Evolutionary conservation across 78 protist species (phyloP), one percentile per base, ranked within the genome.

Genomic region (Dictyostelium intermedium): DNA sequence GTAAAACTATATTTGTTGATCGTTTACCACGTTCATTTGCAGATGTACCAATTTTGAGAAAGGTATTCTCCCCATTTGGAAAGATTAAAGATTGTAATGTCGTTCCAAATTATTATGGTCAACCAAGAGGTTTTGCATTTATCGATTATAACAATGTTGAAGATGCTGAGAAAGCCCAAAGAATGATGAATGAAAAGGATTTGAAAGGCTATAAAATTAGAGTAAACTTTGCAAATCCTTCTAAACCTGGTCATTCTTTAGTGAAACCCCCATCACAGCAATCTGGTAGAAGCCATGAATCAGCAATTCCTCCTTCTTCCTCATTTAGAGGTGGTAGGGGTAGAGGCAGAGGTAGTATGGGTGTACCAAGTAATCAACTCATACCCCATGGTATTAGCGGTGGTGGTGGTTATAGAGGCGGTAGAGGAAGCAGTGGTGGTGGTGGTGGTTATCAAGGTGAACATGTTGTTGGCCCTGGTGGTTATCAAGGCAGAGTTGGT

Each of bases 201-300:
- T 8, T 89, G 5, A 66, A 80, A 32, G 94, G 87, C 1, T 89
- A 69, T 43, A 78, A 78, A n/a, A 89, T 89, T 35, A 50, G 94
- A 70, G 94, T 89, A 34, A 89, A 78, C 78, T 89, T 89, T 89
- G 94, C 86, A 10, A 89, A 89, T 35, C 94, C 94, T 30, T 79
- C 87, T 5, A 89, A 80, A 35, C 83, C 94, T 1, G 94, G 94
- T 9, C 53, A 47, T 20, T 43, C 87, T 6, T 56, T 86, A 45
- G 32, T 63, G 3, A 61, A 61, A 41, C 87, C 66, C 34, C 50
- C 20, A 25, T 10, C 79, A 72, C 79, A 72, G 34, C 79, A 72
- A 72, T 32, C 32, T 5, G 43, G 35, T 32, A 56, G 77, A 47
- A 30, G 83, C 23, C 41, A 41, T 32, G 82, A 77, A 14, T n/a